Base-by-base conservation (phyloP, 2,329 filamentous ascomycete species). In the Aspergillus flavus region DNA sequence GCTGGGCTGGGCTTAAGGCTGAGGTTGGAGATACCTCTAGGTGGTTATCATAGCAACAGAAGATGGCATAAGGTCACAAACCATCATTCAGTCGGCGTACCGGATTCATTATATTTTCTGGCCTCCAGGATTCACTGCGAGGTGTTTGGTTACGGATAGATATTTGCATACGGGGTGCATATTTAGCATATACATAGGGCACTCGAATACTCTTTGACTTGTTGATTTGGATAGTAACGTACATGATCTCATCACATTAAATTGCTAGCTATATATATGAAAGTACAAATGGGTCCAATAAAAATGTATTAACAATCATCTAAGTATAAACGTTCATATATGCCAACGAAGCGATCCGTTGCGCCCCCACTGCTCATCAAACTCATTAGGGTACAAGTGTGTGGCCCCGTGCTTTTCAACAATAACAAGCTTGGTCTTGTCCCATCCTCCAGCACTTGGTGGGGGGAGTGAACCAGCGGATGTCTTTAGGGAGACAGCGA, bases 401-500 rank as follows among this genome's bases (percentile, higher is more conserved):
- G 62, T 45, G 58, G 62, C 64, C 64, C 58, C 58, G 45, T 61
- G 58, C 54, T 56, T 64, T 64, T 61, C 48, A 66, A 65, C 61
- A 67, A 65, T 62, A 62, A 65, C 57, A 57, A 53, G 62, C 58
- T 63, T 48, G 28, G 57, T 61, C 62, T 63, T 43, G 57, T 64
- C 63, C 58, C 64, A 52, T 59, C 66, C 65, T 61, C 66, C 67
- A 69, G 67, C 68, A 68, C 69, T 71, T 70, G 67, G 68, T 68
- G 61, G 65, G 58, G 50, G 59, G 58, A 57, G 39, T 60, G 60
- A 64, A 57, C 62, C 58, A 65, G 58, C 62, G 59, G 50, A 61
- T 43, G 62, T 65, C 58, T 64, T 62, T 66, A 64, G 45, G 57
- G 48, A 62, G 63, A 64, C 57, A 68, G 61, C 39, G 63, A 66